Evolutionary conservation across 371 early-diverging fungal genomes (phyloP), one percentile per base, ranked within the genome.

Genomic region (Mucor circinelloides): DNA sequence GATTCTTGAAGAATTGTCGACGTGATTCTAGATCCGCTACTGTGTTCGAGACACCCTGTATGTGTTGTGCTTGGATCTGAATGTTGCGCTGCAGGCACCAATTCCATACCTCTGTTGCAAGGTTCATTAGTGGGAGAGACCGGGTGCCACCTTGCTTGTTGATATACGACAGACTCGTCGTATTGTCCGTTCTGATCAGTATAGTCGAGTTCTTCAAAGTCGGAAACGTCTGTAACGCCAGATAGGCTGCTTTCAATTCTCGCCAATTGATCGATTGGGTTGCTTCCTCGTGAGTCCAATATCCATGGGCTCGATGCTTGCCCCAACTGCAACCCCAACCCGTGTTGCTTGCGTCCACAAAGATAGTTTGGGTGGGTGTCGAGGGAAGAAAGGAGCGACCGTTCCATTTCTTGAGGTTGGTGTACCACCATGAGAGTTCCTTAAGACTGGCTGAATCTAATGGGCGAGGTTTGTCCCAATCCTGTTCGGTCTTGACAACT

Each of bases 31-130:
- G 30, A 30, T 69, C 69, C 2, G 67, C 64, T 21, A 61, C 59
- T n/a, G 15, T 60, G 23, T 72, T 76, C 55, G 64, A 34, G 0
- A 56, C 42, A 0, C 77, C 77, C 0, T 28, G 44, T 3, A 77
- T 68, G n/a, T 70, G 77, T 52, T 71, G 69, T 0, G 77, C 71
- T 44, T 71, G 67, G 17, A 77, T 64, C 23, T 12, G 38, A 7
- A 67, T 34, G 21, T 31, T 25, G 12, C 63, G 25, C 17, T 40
- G 8, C 6, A 74, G 65, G 23, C 70, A 73, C 58, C 60, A 58
- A 13, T 23, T 71, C 72, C 68, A 74, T 2, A 77, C 48, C 17
- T 25, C 3, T 0, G 73, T 72, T 12, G 74, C 78, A 23, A 77
- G 25, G 17, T 42, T 31, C 27, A 67, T 54, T 25, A 77, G 54